Evolutionary conservation across 371 early-diverging fungal genomes (phyloP).

Genomic region (Mucor saturninus): DNA sequence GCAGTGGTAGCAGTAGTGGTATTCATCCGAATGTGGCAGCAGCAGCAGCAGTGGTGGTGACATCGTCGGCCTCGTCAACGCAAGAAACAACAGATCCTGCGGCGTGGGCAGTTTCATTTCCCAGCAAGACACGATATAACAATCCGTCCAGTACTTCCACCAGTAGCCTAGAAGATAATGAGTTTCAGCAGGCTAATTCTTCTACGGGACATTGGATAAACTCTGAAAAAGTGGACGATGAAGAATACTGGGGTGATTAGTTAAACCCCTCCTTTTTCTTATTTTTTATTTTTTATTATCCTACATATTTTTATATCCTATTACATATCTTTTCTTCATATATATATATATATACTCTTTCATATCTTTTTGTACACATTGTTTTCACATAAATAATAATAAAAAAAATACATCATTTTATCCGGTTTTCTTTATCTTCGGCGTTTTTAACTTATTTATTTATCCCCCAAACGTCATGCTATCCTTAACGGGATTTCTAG

Average conservation of each 20-base stretch:
- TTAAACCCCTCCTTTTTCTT: background rate
- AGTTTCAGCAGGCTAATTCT: background rate
- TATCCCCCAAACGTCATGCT: background rate
- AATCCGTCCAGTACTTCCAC: background rate
- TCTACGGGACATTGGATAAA: constrained; percentile 15
- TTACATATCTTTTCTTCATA: background rate
- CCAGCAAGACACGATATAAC: background rate
- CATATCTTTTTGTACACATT: background rate
- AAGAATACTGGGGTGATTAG: constrained; percentile 13
- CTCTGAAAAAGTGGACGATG: constrained; percentile 17
- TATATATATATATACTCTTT: constrained; percentile 1
- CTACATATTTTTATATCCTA: background rate
- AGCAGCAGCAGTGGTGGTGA: background rate
- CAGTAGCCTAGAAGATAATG: background rate
- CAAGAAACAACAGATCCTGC: background rate
- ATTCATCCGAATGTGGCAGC: background rate
- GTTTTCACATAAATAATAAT: background rate
- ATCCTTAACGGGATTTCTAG: no score
- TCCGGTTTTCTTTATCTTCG: background rate
- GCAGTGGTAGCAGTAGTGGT: constrained; percentile 1
- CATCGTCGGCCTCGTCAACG: background rate
- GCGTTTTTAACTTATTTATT: background rate
- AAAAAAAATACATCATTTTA: background rate
- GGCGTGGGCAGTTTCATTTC: constrained; percentile 1
- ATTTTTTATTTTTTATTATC: background rate